Base-by-base conservation (phyloP, 768 basidiomycete genomes). In the Termitomyces sp. region DNA sequence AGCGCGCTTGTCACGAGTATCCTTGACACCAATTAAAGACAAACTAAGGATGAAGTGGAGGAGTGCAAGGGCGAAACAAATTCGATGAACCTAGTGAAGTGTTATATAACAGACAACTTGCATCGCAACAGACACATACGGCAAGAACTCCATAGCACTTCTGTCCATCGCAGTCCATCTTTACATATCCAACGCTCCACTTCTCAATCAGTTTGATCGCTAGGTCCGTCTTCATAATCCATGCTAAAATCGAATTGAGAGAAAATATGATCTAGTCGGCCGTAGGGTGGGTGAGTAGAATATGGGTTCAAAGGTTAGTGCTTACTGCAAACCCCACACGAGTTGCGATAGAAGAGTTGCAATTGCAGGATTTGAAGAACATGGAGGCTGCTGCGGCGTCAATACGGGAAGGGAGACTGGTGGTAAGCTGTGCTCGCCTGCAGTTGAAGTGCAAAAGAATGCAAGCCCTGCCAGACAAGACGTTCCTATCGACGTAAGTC, bases 281-380 rank as follows among this genome's bases (percentile, higher is more conserved):
- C 33, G 43, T n/a, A 35, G 35, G 24, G 14, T 47, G 22, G n/a
- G 56, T 32, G 44, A 45, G 18, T 33, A 14, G 6, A 10, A 16
- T 9, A 14, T 22, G 13, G 24, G n/a, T 5, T 18, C 12, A 7
- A 4, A 13, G 13, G 38, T 26, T 2, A 33, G 20, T 24, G 70
- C 88, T 58, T 69, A 92, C 94, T 16, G 93, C 94, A 72, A 94
- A 97, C 35, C 95, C 95, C 57, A 98, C 88, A 67, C 95, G 88
- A 45, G 95, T 98, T 0, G 97, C 97, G 64, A 99, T 98, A 0
- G 94, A 96, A 9, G 94, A 96, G 70, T 98, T 98, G 76, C 97
- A 99, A 70, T 98, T 98, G 73, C 96, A 99, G 33, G 91, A 94
- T 78, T 97, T 98, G 82, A 87, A 94, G 76, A 97, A 92, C 84